These are phyloP conservation scores for Cucumis hystrix DNA, from an alignment of 306 rosid genomes.

Conservation along the genomic window DNA sequence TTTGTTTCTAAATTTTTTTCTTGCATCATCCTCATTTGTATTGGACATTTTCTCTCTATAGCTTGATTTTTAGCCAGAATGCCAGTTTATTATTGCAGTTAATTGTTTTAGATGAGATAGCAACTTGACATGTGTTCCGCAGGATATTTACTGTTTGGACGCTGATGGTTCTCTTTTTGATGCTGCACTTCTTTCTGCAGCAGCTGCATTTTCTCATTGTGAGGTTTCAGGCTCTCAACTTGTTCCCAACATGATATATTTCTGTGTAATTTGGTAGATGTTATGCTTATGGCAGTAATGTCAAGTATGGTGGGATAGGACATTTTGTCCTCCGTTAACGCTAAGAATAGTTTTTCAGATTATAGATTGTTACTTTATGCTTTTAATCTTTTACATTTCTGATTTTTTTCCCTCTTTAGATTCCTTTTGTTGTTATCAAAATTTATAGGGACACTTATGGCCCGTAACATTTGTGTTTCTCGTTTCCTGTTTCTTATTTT, in stretches of 20 bases:
- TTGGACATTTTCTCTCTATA: neutral
- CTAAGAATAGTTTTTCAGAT: neutral
- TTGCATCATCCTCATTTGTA: neutral
- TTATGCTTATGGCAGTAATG: slow-evolving; percentile 1
- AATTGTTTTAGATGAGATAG: slow-evolving; percentile 13
- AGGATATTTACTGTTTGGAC: slow-evolving; percentile 88
- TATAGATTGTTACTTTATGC: neutral
- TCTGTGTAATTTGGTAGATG: neutral
- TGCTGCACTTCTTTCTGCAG: slow-evolving; percentile 77
- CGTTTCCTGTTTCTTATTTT: no score
- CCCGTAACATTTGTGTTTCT: no score
- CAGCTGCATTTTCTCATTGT: slow-evolving; percentile 78
- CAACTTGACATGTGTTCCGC: slow-evolving; percentile 9
- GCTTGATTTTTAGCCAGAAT: neutral
- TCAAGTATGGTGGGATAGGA: neutral
- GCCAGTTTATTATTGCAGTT: neutral
- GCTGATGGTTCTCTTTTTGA: slow-evolving; percentile 86
- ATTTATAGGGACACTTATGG: neutral
- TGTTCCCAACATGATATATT: neutral
- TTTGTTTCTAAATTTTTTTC: neutral
- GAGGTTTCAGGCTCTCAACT: slow-evolving; percentile 22
- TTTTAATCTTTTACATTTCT: neutral
- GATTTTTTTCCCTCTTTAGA: neutral
- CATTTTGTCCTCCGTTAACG: neutral
- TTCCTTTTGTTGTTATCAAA: neutral